These are phyloP conservation scores for Kurtzmaniella quercitrusa DNA, from an alignment of 1,139 yeast genomes.

Conservation along the genomic window DNA sequence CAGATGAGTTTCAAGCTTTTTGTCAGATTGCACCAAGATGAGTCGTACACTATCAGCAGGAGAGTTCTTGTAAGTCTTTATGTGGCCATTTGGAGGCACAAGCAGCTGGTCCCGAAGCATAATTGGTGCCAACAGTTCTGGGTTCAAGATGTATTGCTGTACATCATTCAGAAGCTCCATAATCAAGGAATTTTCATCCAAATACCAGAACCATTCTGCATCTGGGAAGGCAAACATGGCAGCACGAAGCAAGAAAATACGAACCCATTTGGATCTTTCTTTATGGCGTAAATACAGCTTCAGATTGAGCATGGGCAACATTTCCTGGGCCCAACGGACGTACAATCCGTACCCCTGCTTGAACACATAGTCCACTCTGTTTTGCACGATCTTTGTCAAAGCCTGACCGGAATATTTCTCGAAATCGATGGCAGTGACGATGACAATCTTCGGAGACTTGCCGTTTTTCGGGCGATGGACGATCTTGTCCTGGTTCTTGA, in stretches of 20 bases:
- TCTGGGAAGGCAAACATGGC: conserved; percentile 86
- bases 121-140: conserved; percentile 52
- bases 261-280: conserved; percentile 53
- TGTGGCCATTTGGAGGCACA: conserved; percentile 61
- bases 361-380: conserved; percentile 79
- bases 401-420: conserved; percentile 59
- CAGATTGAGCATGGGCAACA: conserved; percentile 53
- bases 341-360: conserved; percentile 72
- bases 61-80: conserved; percentile 65
- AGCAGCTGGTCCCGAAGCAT: conserved; percentile 66
- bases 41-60: conserved; percentile 50
- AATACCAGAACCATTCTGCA: conserved; percentile 79
- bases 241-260: conserved; percentile 59
- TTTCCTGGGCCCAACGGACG: conserved; percentile 80
- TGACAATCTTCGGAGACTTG: conserved; percentile 59
- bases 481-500: conserved; percentile 62
- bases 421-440: conserved; percentile 81
- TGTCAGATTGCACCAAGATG: conserved; percentile 62
- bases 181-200: conserved; percentile 71
- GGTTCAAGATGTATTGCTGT: conserved; percentile 51
- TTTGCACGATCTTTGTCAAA: conserved; percentile 65
- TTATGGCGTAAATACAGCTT: conserved; percentile 28
- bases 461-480: conserved; percentile 42
- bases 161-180: conserved; percentile 61
- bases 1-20: conserved; percentile 60